Conservation (phyloP, 208 protist genomes). For the Crithidia bombi region DNA sequence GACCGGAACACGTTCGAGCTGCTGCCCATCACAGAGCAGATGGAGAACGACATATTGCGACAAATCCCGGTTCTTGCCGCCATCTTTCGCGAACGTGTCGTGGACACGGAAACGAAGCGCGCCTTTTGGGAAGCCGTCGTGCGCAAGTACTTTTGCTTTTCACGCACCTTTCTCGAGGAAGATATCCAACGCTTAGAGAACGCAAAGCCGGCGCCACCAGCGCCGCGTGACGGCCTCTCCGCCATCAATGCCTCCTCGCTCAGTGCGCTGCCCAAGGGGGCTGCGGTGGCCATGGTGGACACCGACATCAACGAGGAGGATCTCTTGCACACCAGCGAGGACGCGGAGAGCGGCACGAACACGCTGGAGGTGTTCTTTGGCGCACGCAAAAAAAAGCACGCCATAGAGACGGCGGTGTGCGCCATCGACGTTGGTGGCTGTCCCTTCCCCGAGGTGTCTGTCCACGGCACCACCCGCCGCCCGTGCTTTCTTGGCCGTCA, state of each 20-base stretch:
- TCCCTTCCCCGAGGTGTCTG: slow-evolving; percentile 1
- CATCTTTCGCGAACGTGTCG: slow-evolving; percentile 64
- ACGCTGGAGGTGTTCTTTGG: slow-evolving; percentile 31
- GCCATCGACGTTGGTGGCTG: slow-evolving; percentile 1
- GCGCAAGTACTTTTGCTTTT: slow-evolving; percentile 87
- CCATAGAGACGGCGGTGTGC: neutral
- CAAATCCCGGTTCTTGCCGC: slow-evolving; percentile 79
- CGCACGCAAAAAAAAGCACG: slow-evolving; percentile 6
- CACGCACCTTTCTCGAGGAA: slow-evolving; percentile 82
- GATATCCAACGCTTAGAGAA: slow-evolving; percentile 56
- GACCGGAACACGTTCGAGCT: slow-evolving; percentile 71
- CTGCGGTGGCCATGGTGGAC: slow-evolving; percentile 23
- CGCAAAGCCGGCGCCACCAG: slow-evolving; percentile 4
- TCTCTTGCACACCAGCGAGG: slow-evolving; percentile 20
- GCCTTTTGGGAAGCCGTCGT: slow-evolving; percentile 85
- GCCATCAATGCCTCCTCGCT: slow-evolving; percentile 65
- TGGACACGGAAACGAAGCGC: slow-evolving; percentile 57
- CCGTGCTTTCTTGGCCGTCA: slow-evolving; percentile 24
- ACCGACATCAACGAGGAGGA: slow-evolving; percentile 42
- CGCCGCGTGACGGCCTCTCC: slow-evolving; percentile 23
- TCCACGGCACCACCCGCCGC: neutral
- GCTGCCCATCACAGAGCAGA: slow-evolving; percentile 76
- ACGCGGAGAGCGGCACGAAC: neutral
- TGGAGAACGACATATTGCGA: slow-evolving; percentile 81
- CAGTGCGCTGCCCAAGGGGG: slow-evolving; percentile 56